Conservation (phyloP, 305 asterid species). For the Solanum hybrid region DNA sequence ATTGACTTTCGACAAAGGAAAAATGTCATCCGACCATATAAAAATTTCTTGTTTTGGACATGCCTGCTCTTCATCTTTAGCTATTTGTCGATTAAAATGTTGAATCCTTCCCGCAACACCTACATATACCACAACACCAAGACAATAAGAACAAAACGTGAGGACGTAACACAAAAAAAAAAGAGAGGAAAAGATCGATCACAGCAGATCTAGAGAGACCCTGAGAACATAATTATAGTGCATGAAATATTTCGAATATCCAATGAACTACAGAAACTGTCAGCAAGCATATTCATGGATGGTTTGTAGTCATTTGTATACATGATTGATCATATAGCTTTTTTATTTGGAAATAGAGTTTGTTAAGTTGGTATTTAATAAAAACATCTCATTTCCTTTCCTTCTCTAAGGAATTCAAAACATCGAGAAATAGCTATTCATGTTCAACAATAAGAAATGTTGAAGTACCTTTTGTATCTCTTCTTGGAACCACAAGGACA, state of each 20-base stretch:
- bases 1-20: not conserved
- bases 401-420: not conserved
- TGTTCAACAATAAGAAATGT: slow-evolving; percentile 5
- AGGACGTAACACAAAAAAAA: not conserved
- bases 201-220: not conserved
- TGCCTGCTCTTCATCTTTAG: not conserved
- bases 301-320: not conserved
- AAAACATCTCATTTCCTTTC: not conserved
- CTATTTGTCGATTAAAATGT: not conserved
- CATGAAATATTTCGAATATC: not conserved
- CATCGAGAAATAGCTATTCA: not conserved
- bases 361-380: not conserved
- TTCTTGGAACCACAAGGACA: slow-evolving; percentile 92
- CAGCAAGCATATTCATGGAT: not conserved
- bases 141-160: not conserved
- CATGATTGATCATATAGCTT: not conserved
- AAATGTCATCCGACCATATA: not conserved
- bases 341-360: not conserved
- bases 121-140: slow-evolving; percentile 12
- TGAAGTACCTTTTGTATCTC: slow-evolving; percentile 64
- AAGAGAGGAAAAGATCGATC: not conserved
- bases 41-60: not conserved
- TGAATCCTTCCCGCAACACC: slow-evolving; percentile 78
- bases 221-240: not conserved
- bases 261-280: not conserved